phyloP scores from a whole-genome alignment of 2,329 filamentous ascomycete species.

The Pseudogymnoascus sp. region DNA sequence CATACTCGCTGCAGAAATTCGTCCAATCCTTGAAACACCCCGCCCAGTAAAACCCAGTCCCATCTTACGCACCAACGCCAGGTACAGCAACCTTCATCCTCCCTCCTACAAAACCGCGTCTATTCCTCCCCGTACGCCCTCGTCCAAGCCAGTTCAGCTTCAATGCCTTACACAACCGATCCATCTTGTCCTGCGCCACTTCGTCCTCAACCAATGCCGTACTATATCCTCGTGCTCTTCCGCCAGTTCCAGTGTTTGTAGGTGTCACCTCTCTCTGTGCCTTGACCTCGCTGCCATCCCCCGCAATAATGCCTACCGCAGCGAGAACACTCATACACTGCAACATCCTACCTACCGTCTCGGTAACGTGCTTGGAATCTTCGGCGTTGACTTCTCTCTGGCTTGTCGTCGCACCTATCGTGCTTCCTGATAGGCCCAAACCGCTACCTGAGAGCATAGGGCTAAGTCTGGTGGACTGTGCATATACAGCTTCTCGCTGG shows the following conservation, averaged over 20 bases:
- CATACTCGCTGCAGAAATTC: not conserved
- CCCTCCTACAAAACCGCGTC: constrained; percentile 68
- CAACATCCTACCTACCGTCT: constrained; percentile 90
- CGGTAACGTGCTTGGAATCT: constrained; percentile 69
- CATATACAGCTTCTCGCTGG: constrained; percentile 32
- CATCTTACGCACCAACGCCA: not conserved
- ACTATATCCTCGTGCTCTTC: constrained; percentile 19
- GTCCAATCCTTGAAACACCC: not conserved
- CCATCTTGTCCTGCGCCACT: constrained; percentile 67
- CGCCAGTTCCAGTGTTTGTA: constrained; percentile 9
- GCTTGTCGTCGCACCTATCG: constrained; percentile 12
- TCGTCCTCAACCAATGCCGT: constrained; percentile 47
- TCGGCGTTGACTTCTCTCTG: constrained; percentile 46
- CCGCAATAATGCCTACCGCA: constrained; percentile 45
- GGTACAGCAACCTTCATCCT: constrained; percentile 19
- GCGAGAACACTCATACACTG: constrained; percentile 92
- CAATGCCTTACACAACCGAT: constrained; percentile 73
- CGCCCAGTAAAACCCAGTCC: not conserved
- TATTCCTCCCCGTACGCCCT: constrained; percentile 78
- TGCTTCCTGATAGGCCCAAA: not conserved
- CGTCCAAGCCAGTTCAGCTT: constrained; percentile 96
- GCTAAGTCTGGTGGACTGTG: constrained; percentile 28
- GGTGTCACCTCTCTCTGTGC: not conserved
- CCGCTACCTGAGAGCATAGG: constrained; percentile 1
- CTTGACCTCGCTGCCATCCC: constrained; percentile 12